Base-by-base conservation (phyloP, 768 basidiomycete species). In the Tricholoma furcatifolium region DNA sequence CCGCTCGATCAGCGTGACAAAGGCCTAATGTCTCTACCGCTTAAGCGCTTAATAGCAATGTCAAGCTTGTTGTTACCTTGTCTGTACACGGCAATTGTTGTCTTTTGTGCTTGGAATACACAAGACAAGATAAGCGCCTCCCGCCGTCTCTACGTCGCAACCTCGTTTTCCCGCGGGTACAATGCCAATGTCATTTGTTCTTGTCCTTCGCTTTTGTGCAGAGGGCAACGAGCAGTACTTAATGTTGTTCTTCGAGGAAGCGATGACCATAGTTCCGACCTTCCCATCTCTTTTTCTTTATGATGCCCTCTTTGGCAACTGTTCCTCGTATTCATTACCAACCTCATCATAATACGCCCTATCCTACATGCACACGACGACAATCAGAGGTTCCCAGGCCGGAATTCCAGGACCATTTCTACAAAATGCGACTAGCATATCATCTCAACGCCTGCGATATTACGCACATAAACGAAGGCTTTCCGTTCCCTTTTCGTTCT, bases 401-500 rank as follows among this genome's bases (percentile, higher is more conserved):
- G 14, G 41, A 27, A 4, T 27, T 56, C 44, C 47, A 58, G 23
- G 63, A 65, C 32, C 53, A 58, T 27, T 41, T 56, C 4, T 39
- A 24, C 35, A 71, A 66, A 61, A 57, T 62, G 39, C 63, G 66
- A 43, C 60, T 74, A 21, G 64, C 64, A n/a, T 58, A 60, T 35
- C 60, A 67, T 23, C 65, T 77, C 12, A 67, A 66, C 39, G 59
- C 60, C 21, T 65, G 63, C 35, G 61, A 56, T 48, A 55, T 75
- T 15, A 44, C 66, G 24, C 63, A 66, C 49, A 63, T 70, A 58
- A 70, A 67, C 20, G 55, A 47, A 12, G 72, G 71, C 2, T 77
- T 75, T 53, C 73, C 75, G 1, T 72, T 76, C 53, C 69, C 35
- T 11, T n/a, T 18, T 30, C 27, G 34, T 59, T 36, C 62, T 60